Percentiles rank a stretch among this genome's conserved stretches.
These are phyloP conservation scores for Musa acuminata DNA, from an alignment of 176 grass and related monocot species.

Conservation along the genomic window DNA sequence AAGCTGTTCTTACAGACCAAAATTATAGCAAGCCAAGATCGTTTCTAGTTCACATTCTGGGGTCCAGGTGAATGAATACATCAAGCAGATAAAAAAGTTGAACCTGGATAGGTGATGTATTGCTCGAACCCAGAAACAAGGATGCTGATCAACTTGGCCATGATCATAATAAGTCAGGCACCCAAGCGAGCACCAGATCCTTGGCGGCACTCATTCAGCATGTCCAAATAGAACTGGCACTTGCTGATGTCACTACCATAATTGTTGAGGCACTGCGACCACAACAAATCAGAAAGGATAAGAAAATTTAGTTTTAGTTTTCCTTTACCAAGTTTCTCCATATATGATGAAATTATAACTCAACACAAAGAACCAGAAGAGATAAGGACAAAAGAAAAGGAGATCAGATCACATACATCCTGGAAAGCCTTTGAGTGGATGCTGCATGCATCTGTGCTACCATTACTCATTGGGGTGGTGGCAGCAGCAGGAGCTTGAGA, in stretches of 20 bases:
- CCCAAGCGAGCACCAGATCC: not conserved
- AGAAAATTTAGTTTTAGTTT: too few relatives aligned
- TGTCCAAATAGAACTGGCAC: constrained; percentile 43
- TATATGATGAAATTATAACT: not conserved
- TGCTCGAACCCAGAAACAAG: too few relatives aligned
- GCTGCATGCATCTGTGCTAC: constrained; percentile 19
- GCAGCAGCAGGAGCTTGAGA: not conserved
- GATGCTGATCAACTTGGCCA: too few relatives aligned
- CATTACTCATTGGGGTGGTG: not conserved
- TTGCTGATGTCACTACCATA: constrained; percentile 42
- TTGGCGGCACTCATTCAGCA: constrained; percentile 43
- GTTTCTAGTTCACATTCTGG: too few relatives aligned
- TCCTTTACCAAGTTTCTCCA: not conserved
- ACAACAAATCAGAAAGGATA: not conserved
- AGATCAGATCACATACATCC: constrained; percentile 5
- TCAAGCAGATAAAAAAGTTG: too few relatives aligned
- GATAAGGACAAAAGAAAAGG: not conserved
- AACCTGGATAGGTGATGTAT: too few relatives aligned
- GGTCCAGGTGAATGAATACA: too few relatives aligned
- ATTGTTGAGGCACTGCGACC: constrained; percentile 28
- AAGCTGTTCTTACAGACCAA: too few relatives aligned
- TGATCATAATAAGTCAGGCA: constrained; percentile 2
- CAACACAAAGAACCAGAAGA: not conserved
- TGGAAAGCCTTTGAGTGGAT: constrained; percentile 31
- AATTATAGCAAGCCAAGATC: too few relatives aligned